These are phyloP conservation scores for Ophiocordyceps robertsii DNA, from an alignment of 2,329 filamentous ascomycete species.

Conservation along the genomic window DNA sequence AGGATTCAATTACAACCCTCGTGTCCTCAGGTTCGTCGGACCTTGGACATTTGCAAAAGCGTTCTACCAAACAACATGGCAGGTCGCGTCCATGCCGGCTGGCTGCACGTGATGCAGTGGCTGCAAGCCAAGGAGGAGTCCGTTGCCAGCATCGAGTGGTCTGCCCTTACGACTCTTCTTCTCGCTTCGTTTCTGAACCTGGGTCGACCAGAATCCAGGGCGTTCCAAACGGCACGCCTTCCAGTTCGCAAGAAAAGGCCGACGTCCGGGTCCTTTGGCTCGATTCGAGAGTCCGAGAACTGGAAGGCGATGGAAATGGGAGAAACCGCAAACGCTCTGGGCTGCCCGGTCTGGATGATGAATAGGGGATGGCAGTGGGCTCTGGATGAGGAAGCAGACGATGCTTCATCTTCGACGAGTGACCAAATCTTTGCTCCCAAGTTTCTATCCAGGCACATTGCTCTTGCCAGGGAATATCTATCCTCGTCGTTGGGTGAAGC, in stretches of 20 bases:
- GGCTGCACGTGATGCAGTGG: conserved; percentile 67
- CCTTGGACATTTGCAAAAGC: conserved; percentile 49
- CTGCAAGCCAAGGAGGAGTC: conserved; percentile 34
- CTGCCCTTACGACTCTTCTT: conserved; percentile 49
- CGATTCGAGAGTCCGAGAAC: conserved; percentile 23
- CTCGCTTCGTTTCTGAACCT: conserved; percentile 51
- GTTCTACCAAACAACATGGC: conserved; percentile 45
- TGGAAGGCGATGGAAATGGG: conserved; percentile 34
- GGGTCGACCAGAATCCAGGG: conserved; percentile 21
- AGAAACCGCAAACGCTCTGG: conserved; percentile 33
- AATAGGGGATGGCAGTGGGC: conserved; percentile 60
- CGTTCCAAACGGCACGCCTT: conserved; percentile 11
- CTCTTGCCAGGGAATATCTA: conserved; percentile 52
- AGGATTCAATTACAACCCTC: conserved; percentile 53
- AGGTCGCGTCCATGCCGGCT: conserved; percentile 51
- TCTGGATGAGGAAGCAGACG: conserved; percentile 36
- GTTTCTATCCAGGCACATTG: conserved; percentile 39
- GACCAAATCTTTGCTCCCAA: conserved; percentile 12
- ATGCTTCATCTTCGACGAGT: conserved; percentile 12
- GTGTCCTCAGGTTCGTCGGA: conserved; percentile 45
- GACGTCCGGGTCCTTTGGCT: conserved; percentile 21
- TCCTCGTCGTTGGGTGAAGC: conserved; percentile 42
- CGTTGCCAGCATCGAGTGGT: conserved; percentile 51
- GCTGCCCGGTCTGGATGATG: conserved; percentile 44
- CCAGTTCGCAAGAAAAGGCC: conserved; percentile 17